Evolutionary conservation across 257 asterid species (phyloP).

Genomic region (Solanum piurae): DNA sequence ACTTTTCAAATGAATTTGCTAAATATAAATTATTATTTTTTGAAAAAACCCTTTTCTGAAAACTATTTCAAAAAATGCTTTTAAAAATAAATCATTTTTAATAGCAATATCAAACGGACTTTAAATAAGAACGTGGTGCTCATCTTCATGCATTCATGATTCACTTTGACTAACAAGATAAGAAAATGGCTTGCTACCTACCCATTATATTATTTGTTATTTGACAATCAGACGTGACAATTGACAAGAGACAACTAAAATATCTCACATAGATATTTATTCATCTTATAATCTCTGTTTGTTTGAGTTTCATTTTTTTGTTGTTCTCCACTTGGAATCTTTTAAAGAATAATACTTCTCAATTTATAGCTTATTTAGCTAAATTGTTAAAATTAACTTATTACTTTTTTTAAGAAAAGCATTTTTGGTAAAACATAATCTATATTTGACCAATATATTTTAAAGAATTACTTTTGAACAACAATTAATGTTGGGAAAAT

Average conservation of each 20-base stretch:
- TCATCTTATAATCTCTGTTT: background rate
- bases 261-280: background rate
- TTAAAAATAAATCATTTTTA: too few species aligned
- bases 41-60: too few species aligned
- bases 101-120: too few species aligned
- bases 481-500: background rate
- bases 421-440: too few species aligned
- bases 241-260: background rate
- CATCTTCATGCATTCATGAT: background rate
- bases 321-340: background rate
- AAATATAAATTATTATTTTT: too few species aligned
- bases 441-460: background rate
- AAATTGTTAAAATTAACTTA: too few species aligned
- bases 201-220: background rate
- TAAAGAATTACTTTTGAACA: background rate
- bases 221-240: background rate
- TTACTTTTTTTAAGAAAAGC: too few species aligned
- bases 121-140: background rate
- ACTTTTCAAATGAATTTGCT: too few species aligned
- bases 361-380: background rate
- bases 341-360: background rate
- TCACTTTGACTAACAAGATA: background rate
- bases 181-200: background rate
- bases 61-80: too few species aligned
- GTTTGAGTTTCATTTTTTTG: background rate